Evolutionary conservation across 2,329 filamentous ascomycete genomes (phyloP).

Genomic region (Calonectria pseudoreteaudii): DNA sequence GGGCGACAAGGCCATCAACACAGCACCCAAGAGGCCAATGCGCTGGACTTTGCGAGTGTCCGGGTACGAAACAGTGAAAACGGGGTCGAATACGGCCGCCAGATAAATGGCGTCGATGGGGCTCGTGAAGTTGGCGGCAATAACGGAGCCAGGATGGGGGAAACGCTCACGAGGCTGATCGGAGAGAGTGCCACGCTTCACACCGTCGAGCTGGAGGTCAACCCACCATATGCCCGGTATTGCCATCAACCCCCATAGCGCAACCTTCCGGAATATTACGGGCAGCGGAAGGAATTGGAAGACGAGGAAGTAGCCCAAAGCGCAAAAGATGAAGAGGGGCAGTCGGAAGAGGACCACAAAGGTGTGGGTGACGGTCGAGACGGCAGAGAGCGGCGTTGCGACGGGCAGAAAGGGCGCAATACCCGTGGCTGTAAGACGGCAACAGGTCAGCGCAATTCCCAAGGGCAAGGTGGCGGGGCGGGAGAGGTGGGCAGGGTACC

Average conservation of each 20-base stretch:
- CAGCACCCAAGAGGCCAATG: slow-evolving; percentile 81
- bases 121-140: slow-evolving; percentile 91
- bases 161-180: slow-evolving; percentile 80
- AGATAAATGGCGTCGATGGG: slow-evolving; percentile 95
- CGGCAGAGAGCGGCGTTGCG: slow-evolving; percentile 70
- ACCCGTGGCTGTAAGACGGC: slow-evolving; percentile 77
- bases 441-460: slow-evolving; percentile 24
- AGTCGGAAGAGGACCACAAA: slow-evolving; percentile 85
- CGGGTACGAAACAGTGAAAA: slow-evolving; percentile 91
- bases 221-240: slow-evolving; percentile 98
- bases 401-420: slow-evolving; percentile 96
- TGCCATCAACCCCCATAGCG: slow-evolving; percentile 87
- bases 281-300: slow-evolving; percentile 83
- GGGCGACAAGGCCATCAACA: slow-evolving; percentile 76
- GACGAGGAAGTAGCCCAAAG: slow-evolving; percentile 79
- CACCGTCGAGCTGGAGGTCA: slow-evolving; percentile 96
- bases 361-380: slow-evolving; percentile 73
- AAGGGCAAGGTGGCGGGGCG: neutral
- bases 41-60: slow-evolving; percentile 77
- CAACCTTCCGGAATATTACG: slow-evolving; percentile 77
- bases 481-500: slow-evolving; percentile 60
- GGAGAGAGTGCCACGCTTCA: slow-evolving; percentile 88
- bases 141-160: slow-evolving; percentile 82
- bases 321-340: slow-evolving; percentile 78
- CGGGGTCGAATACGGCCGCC: slow-evolving; percentile 93